Percentiles rank a stretch among this genome's conserved stretches.
Conservation (phyloP, 164 flowering plant species). For the Nymphaea colorata region DNA sequence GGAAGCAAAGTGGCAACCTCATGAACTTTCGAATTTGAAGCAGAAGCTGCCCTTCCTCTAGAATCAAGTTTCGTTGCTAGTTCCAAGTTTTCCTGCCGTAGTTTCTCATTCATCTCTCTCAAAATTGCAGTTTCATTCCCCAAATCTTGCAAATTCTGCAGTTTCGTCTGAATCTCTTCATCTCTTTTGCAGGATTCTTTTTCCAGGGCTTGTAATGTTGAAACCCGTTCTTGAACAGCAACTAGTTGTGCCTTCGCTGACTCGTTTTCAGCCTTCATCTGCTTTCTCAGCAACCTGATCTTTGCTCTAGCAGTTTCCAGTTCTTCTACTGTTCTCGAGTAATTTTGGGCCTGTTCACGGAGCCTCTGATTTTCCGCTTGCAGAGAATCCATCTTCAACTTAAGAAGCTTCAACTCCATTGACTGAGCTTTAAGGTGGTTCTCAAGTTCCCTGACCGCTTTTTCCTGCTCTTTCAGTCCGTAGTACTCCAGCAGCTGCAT, state of each 20-base stretch:
- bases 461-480: conserved; percentile 82
- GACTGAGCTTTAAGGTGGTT: conserved; percentile 51
- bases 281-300: conserved; percentile 52
- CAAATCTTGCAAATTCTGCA: conserved; percentile 34
- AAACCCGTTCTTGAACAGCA: conserved; percentile 44
- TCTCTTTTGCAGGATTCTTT: conserved; percentile 9
- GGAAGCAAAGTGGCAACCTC: conserved; percentile 26
- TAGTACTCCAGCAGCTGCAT: conserved; percentile 71
- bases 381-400: conserved; percentile 62
- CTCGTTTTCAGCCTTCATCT: conserved; percentile 49
- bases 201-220: conserved; percentile 45
- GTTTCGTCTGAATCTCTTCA: conserved; percentile 16
- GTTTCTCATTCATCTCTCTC: conserved; percentile 30
- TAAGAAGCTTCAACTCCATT: conserved; percentile 61
- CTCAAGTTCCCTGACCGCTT: conserved; percentile 62
- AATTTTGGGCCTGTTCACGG: conserved; percentile 50
- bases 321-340: conserved; percentile 37
- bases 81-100: conserved; percentile 58
- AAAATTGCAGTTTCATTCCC: conserved; percentile 38
- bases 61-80: conserved; percentile 50
- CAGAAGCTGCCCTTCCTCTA: conserved; percentile 40
- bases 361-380: conserved; percentile 62
- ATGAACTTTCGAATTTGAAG: conserved; percentile 34
- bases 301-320: conserved; percentile 60
- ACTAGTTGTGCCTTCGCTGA: conserved; percentile 50